Conservation (phyloP, 208 protist species). For the Crithidia acanthocephali region DNA sequence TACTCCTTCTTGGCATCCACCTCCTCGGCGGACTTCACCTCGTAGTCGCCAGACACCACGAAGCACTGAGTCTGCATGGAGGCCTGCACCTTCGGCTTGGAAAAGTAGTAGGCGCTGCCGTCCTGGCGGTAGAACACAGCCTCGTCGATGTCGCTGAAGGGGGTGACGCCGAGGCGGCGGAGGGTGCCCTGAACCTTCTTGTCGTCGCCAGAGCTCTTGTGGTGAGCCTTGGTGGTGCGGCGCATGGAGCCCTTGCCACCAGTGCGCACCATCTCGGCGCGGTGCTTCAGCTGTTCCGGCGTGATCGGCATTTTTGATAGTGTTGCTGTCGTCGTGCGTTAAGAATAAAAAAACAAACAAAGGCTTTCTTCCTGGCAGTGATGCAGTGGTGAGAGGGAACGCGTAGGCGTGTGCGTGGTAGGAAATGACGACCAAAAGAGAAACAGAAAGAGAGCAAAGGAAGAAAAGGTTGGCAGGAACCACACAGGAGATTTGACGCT, state of each 20-base stretch:
- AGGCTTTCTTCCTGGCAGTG: slow-evolving; percentile 4
- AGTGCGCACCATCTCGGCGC: slow-evolving; percentile 93
- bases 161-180: slow-evolving; percentile 94
- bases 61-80: slow-evolving; percentile 97
- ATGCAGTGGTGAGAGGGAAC: background rate
- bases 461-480: no score
- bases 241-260: slow-evolving; percentile 97
- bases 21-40: slow-evolving; percentile 77
- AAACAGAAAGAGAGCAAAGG: no score
- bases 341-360: slow-evolving; percentile 27
- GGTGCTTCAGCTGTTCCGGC: slow-evolving; percentile 83
- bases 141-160: slow-evolving; percentile 97
- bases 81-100: slow-evolving; percentile 97
- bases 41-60: slow-evolving; percentile 94
- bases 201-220: slow-evolving; percentile 89
- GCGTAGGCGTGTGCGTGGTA: background rate
- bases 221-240: slow-evolving; percentile 80
- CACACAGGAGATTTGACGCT: no score
- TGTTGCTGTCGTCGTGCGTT: slow-evolving; percentile 22
- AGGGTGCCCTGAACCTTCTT: slow-evolving; percentile 96
- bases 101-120: slow-evolving; percentile 96
- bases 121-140: slow-evolving; percentile 98
- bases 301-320: slow-evolving; percentile 88
- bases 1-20: slow-evolving; percentile 61
- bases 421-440: no score